Conservation (phyloP, 148 eudicot species). For the Chenopodium quinoa region DNA sequence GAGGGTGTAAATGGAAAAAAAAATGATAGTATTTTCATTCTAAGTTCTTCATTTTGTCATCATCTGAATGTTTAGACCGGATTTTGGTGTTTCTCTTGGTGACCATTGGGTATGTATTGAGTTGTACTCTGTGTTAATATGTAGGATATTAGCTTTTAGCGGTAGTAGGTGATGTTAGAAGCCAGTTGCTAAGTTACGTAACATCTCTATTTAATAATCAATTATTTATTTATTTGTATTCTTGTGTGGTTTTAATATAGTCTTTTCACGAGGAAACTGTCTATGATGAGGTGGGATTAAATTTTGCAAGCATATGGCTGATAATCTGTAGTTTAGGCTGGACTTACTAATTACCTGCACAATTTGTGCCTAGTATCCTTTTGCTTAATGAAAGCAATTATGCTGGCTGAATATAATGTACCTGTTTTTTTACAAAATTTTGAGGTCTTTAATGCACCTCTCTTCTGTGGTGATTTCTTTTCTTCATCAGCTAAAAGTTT, state of each 20-base stretch:
- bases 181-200: neutral
- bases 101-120: neutral
- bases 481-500: neutral
- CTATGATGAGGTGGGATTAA: neutral
- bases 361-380: neutral
- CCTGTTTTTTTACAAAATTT: neutral
- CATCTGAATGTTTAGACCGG: neutral
- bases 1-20: neutral
- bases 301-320: slow-evolving; percentile 2
- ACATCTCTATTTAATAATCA: neutral
- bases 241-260: neutral
- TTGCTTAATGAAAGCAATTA: neutral
- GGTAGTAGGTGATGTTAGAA: neutral
- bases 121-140: neutral
- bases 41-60: neutral
- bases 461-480: neutral
- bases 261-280: neutral
- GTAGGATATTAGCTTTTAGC: neutral
- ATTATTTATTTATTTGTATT: neutral
- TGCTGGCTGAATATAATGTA: neutral
- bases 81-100: neutral
- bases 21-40: neutral
- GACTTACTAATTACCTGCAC: neutral
- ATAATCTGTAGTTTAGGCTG: neutral
- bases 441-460: neutral